Evolutionary conservation across 441 rosid species (phyloP).

Genomic region (Brassica balearica): DNA sequence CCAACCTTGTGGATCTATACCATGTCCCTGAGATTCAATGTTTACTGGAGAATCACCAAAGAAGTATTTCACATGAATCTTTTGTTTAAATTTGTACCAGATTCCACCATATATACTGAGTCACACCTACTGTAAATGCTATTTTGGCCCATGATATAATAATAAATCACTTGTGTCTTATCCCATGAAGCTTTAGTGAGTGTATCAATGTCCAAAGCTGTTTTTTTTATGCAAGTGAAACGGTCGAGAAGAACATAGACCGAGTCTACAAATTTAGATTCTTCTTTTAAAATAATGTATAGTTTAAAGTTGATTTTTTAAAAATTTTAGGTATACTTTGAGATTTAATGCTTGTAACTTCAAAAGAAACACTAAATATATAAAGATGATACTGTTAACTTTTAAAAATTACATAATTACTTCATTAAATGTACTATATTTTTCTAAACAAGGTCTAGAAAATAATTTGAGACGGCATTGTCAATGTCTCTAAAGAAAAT

Average conservation of each 20-base stretch:
- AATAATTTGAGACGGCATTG: not conserved
- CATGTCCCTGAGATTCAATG: conserved; percentile 23
- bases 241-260: too few species aligned
- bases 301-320: too few species aligned
- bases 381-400: not conserved
- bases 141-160: conserved; percentile 26
- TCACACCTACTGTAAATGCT: conserved; percentile 31
- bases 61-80: conserved; percentile 17
- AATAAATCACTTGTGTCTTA: conserved; percentile 20
- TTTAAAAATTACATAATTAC: too few species aligned
- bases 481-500: not conserved
- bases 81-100: conserved; percentile 22
- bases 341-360: not conserved
- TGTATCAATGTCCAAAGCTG: too few species aligned
- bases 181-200: not conserved
- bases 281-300: too few species aligned
- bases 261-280: too few species aligned
- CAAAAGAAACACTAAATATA: not conserved
- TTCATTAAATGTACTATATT: not conserved
- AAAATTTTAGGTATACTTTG: not conserved
- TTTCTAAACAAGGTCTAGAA: not conserved
- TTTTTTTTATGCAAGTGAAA: too few species aligned
- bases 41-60: conserved; percentile 33
- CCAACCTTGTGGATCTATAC: conserved; percentile 14
- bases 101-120: conserved; percentile 13